Conservation (phyloP, 345 rosid species). For the Erodium maritimum region DNA sequence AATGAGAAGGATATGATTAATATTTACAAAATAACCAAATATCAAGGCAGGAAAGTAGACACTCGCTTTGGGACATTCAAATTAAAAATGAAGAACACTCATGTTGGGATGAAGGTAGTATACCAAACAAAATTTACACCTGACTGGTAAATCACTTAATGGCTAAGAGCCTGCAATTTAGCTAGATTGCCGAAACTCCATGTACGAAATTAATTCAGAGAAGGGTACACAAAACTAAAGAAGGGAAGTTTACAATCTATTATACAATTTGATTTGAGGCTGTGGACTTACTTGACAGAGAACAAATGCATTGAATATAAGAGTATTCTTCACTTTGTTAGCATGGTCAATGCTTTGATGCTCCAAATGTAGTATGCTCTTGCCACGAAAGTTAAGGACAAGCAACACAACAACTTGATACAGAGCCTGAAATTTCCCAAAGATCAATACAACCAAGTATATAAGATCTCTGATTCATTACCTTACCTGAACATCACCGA, state of each 20-base stretch:
- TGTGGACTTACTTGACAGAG: conserved; percentile 63
- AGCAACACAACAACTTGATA: conserved; percentile 79
- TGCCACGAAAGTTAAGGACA: conserved; percentile 59
- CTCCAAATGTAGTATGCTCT: conserved; percentile 41
- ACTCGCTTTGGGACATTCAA: no score
- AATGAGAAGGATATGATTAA: no score
- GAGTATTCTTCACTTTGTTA: conserved; percentile 57
- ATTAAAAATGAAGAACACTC: no score
- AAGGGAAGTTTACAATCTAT: not conserved
- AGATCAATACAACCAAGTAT: no score
- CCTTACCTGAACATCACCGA: not conserved
- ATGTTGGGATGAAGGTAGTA: not conserved
- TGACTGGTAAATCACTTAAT: not conserved
- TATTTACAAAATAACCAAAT: no score
- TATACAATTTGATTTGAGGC: not conserved
- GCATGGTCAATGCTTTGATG: conserved; percentile 18
- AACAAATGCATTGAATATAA: conserved; percentile 92
- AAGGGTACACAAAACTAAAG: not conserved
- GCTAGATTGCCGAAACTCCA: not conserved
- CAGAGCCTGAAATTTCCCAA: conserved; percentile 37
- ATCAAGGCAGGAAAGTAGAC: no score
- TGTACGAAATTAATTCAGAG: no score
- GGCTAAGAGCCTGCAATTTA: not conserved
- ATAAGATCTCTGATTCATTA: no score
- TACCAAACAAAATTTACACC: not conserved